Base-by-base conservation (phyloP, 1,284 basidiomycete genomes). In the Cryptococcus maquisensis region DNA sequence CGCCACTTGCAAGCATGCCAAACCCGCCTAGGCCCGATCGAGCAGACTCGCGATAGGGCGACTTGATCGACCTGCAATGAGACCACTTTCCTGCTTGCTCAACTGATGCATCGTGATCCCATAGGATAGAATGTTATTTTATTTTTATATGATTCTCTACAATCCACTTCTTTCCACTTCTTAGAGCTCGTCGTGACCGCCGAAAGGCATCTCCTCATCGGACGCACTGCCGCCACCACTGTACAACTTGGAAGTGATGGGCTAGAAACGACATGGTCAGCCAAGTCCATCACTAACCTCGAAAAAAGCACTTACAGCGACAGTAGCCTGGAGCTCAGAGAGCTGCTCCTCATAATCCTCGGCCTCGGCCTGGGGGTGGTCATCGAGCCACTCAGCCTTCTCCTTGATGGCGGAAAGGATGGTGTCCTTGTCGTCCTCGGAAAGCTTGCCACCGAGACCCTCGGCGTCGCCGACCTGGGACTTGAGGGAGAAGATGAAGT, bases 341-440 rank as follows among this genome's bases (percentile, higher is more conserved):
- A 93, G 79, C 82, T 93, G 92, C 82, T 94, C 92, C 76, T 96
- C 91, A 44, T 93, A 80, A 61, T 95, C 90, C 76, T 95, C 92
- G 51, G 86, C 85, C 48, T 83, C 83, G 39, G 92, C 92, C 20
- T 77, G 78, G 50, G 82, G 86, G 72, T 90, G 83, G 68, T 86
- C 84, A 49, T 94, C 90, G 60, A 95, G 83, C 92, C 92, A 97
- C 58, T 92, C 88, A 36, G 87, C 86, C 60, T 86, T 85, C 69
- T 95, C 90, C 82, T 94, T 95, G 77, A 96, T 80, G 41, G 85
- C 80, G 23, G 82, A 83, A 54, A 90, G 80, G 62, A 97, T 83
- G 18, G 83, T 84, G 84, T 91, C 87, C 83, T 93, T 93, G 81
- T 97, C 93, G 1, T 87, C 87, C 36, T 85, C 84, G 59, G 81